A percentile compares a stretch with the other conserved stretches of the same genome.
These are phyloP conservation scores for Chernovozyma sophiae-reginae DNA, from an alignment of 1,139 yeast species.

Conservation along the genomic window DNA sequence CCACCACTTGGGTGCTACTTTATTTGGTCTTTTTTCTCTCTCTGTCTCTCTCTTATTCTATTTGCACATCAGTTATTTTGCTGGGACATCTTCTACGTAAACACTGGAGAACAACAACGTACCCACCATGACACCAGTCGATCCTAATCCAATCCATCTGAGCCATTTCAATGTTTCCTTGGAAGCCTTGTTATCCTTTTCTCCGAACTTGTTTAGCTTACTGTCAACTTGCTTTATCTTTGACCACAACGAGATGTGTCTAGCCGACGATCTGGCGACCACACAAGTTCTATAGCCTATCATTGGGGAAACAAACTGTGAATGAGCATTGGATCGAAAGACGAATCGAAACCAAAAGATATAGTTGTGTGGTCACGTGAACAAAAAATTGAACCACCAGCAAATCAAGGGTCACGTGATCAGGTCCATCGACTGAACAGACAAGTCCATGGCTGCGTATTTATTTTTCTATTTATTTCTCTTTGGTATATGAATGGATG, in stretches of 20 bases:
- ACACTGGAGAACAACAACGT: conserved; percentile 33
- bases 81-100: not conserved
- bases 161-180: conserved; percentile 25
- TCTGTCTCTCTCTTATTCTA: not conserved
- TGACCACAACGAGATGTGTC: conserved; percentile 6
- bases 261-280: not conserved
- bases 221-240: conserved; percentile 18
- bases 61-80: not conserved
- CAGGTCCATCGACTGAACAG: too few species aligned
- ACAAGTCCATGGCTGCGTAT: too few species aligned
- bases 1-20: too few species aligned
- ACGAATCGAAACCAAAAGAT: too few species aligned
- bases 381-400: too few species aligned
- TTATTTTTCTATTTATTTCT: too few species aligned
- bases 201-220: conserved; percentile 27
- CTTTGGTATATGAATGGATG: too few species aligned
- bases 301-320: too few species aligned
- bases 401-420: too few species aligned
- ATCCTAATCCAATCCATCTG: conserved; percentile 30
- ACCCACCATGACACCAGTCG: conserved; percentile 31
- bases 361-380: too few species aligned
- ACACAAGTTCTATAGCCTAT: not conserved
- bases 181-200: conserved; percentile 32
- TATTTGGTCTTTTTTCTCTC: too few species aligned
- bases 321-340: too few species aligned